A percentile compares a stretch with the other conserved stretches of the same genome.
These are phyloP conservation scores for Penicillium fimorum DNA, from an alignment of 495 filamentous ascomycete genomes.

Conservation along the genomic window DNA sequence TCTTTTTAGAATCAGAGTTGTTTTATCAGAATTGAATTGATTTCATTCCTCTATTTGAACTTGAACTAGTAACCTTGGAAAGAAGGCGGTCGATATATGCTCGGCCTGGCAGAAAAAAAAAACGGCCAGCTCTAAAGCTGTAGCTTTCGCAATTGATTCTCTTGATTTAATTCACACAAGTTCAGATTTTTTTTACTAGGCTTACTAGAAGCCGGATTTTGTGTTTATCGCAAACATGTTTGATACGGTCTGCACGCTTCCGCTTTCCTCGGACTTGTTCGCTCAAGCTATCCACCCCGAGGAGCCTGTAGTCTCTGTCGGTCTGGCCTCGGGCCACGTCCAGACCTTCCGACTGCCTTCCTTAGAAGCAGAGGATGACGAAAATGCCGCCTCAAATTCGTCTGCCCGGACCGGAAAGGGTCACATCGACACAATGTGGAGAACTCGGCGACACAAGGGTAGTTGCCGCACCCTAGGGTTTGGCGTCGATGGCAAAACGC, in stretches of 20 bases:
- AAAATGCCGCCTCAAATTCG: conserved; percentile 45
- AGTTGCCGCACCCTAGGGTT: conserved; percentile 81
- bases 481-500: conserved; percentile 66
- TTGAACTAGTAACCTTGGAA: background rate
- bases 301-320: conserved; percentile 79
- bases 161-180: background rate
- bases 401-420: conserved; percentile 59
- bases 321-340: conserved; percentile 82
- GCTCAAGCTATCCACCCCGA: conserved; percentile 81
- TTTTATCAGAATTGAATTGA: background rate
- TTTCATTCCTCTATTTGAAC: conserved; percentile 1
- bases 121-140: conserved; percentile 17
- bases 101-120: conserved; percentile 25
- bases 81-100: conserved; percentile 17
- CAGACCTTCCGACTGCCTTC: conserved; percentile 77
- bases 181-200: background rate
- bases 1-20: background rate
- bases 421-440: conserved; percentile 80
- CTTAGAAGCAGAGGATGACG: conserved; percentile 44
- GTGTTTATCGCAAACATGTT: conserved; percentile 51
- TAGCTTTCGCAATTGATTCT: background rate
- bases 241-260: conserved; percentile 86
- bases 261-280: conserved; percentile 84
- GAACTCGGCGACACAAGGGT: conserved; percentile 85
- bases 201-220: background rate